phyloP scores from a whole-genome alignment of 768 basidiomycete species.

The Suillus alpinus region DNA sequence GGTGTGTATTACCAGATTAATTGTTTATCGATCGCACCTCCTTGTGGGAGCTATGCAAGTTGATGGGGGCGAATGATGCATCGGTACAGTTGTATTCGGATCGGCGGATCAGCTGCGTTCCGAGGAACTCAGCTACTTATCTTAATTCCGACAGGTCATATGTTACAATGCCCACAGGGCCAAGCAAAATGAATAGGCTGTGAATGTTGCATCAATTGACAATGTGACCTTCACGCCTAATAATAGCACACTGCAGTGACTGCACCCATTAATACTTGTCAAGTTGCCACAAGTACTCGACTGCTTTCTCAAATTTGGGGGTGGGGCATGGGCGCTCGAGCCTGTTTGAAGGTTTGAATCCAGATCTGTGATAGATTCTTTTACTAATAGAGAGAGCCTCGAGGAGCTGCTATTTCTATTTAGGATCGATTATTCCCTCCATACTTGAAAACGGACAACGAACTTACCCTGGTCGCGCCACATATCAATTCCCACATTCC shows the following conservation, averaged over 20 bases:
- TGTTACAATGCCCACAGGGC: neutral
- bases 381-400: neutral
- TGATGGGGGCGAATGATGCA: neutral
- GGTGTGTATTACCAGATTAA: neutral
- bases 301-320: no score
- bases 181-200: neutral
- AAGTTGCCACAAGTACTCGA: neutral
- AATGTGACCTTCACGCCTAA: neutral
- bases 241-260: neutral
- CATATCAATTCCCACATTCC: no score
- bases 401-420: no score
- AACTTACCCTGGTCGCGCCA: no score
- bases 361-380: neutral
- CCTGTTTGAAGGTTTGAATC: neutral
- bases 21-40: neutral
- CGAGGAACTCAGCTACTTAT: neutral
- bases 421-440: neutral
- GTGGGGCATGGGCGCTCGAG: no score
- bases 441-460: neutral
- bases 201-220: neutral
- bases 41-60: neutral
- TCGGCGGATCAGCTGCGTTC: neutral
- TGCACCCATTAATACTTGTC: neutral
- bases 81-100: neutral
- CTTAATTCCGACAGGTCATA: neutral